Percentiles rank a stretch among this genome's conserved stretches.
These are phyloP conservation scores for Didymella sp. DNA, from an alignment of 2,329 filamentous ascomycete genomes.

Conservation along the genomic window DNA sequence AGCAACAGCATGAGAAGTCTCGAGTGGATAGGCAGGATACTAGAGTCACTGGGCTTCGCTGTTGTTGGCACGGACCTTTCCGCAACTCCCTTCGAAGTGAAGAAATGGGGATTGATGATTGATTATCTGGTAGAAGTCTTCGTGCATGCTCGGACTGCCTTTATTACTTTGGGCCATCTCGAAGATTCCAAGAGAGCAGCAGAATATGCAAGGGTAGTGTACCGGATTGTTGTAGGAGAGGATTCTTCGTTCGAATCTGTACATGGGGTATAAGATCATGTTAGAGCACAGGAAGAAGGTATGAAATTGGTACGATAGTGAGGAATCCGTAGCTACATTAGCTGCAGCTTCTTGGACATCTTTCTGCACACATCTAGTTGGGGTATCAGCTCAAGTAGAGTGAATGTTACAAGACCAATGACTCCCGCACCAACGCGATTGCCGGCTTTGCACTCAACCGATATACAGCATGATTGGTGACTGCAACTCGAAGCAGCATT, in stretches of 20 bases:
- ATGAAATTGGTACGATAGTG: too few species aligned
- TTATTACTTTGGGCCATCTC: not conserved
- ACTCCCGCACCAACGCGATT: too few species aligned
- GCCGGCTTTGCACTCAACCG: too few species aligned
- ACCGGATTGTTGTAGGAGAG: not conserved
- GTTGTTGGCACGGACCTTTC: not conserved
- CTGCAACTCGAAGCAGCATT: too few species aligned
- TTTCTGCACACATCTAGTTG: too few species aligned
- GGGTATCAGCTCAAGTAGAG: too few species aligned
- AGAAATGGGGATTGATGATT: not conserved
- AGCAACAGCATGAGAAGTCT: not conserved
- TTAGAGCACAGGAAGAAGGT: too few species aligned
- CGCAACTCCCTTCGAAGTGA: not conserved
- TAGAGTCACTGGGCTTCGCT: not conserved
- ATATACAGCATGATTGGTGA: too few species aligned
- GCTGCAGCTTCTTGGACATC: too few species aligned
- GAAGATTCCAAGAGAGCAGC: not conserved
- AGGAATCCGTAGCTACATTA: too few species aligned
- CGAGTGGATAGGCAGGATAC: not conserved
- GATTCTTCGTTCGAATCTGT: not conserved
- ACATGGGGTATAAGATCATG: too few species aligned
- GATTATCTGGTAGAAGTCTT: constrained; percentile 1
- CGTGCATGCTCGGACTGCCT: not conserved
- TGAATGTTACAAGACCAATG: too few species aligned
- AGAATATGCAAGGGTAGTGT: not conserved